A percentile compares a stretch with the other conserved stretches of the same genome.
phyloP scores from a whole-genome alignment of 208 protist genomes.

The Sergeia podlipaevii region DNA sequence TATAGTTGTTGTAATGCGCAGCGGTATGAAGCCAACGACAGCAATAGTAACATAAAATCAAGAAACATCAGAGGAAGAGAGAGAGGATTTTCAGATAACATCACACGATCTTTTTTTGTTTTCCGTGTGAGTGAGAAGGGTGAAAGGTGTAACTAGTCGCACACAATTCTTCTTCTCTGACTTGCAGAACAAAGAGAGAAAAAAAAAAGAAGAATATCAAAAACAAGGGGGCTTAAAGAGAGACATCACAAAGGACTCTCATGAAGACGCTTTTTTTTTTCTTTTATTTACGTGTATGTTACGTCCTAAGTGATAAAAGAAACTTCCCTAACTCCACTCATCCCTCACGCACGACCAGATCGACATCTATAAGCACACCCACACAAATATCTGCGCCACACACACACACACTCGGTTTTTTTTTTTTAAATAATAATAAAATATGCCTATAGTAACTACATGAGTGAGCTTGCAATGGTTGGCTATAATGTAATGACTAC shows the following conservation, averaged over 20 bases:
- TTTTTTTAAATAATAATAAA: background rate
- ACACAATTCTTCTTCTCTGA: slow-evolving; percentile 82
- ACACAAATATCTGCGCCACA: background rate
- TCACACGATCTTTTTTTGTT: too few relatives aligned
- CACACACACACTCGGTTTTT: background rate
- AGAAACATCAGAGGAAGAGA: too few relatives aligned
- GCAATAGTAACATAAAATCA: too few relatives aligned
- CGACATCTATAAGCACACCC: background rate
- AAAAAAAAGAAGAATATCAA: background rate
- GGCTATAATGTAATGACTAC: too few relatives aligned
- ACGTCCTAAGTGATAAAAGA: background rate
- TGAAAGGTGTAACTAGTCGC: slow-evolving; percentile 43
- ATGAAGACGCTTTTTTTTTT: too few relatives aligned
- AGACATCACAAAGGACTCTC: too few relatives aligned
- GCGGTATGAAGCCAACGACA: background rate
- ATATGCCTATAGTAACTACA: background rate
- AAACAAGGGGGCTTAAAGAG: background rate
- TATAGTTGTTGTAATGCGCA: slow-evolving; percentile 2
- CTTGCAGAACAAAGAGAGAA: slow-evolving; percentile 29
- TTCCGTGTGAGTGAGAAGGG: too few relatives aligned
- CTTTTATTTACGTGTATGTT: slow-evolving; percentile 2
- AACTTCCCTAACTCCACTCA: background rate
- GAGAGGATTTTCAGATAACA: too few relatives aligned
- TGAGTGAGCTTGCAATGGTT: too few relatives aligned
- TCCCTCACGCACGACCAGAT: background rate